These are phyloP conservation scores for Citrullus amarus DNA, from an alignment of 306 rosid genomes.

Conservation along the genomic window DNA sequence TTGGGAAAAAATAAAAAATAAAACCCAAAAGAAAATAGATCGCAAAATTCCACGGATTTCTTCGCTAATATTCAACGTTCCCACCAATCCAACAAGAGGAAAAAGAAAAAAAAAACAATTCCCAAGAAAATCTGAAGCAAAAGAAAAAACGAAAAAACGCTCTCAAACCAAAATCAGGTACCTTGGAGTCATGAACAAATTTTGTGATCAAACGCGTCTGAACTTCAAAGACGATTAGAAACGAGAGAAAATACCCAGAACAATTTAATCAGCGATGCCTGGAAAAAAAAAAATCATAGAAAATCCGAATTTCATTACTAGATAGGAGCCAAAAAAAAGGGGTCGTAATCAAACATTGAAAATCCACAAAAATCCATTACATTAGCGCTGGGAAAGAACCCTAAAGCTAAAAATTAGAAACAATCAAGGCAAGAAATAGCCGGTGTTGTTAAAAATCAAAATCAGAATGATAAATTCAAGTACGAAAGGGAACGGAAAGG, in stretches of 20 bases:
- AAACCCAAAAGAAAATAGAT: background rate
- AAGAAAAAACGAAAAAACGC: background rate
- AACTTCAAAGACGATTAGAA: conserved; percentile 5
- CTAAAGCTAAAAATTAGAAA: conserved; percentile 1
- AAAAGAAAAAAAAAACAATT: background rate
- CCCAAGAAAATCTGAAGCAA: background rate
- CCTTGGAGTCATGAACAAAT: conserved; percentile 29
- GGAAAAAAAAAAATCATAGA: conserved; percentile 7
- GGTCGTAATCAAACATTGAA: background rate
- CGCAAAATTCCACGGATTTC: background rate
- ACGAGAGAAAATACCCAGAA: background rate
- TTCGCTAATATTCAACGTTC: background rate
- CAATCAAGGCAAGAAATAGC: background rate
- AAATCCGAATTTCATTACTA: background rate
- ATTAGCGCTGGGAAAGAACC: background rate
- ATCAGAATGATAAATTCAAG: background rate
- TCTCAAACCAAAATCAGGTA: conserved; percentile 8
- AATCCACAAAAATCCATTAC: background rate
- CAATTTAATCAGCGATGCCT: conserved; percentile 9
- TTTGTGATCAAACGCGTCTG: background rate
- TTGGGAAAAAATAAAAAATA: background rate
- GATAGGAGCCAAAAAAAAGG: background rate
- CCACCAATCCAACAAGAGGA: background rate
- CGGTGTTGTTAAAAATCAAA: background rate
- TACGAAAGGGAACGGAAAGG: background rate